Percentiles rank a stretch among this genome's conserved stretches.
phyloP scores from a whole-genome alignment of 2,329 filamentous ascomycete species.

The Gaeumannomyces tritici region DNA sequence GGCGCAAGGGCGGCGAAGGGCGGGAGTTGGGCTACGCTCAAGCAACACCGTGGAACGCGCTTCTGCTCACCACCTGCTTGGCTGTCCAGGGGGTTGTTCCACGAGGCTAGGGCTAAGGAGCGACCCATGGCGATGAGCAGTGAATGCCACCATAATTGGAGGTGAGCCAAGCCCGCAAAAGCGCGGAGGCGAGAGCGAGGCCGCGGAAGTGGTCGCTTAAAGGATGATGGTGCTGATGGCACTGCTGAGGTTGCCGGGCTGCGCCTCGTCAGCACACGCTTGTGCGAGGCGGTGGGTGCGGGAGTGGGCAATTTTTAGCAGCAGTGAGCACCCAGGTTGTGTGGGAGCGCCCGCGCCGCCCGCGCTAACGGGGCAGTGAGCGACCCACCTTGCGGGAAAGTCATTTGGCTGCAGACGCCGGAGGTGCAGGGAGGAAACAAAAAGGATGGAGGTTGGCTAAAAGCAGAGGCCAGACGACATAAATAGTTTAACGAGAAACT shows the following conservation, averaged over 20 bases:
- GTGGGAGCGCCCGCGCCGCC: too few relatives aligned
- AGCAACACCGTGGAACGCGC: neutral
- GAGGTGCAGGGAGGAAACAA: too few relatives aligned
- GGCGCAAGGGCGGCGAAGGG: neutral
- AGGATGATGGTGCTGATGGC: neutral
- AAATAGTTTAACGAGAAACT: too few relatives aligned
- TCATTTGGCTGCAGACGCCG: too few relatives aligned
- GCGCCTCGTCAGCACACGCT: neutral
- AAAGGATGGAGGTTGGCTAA: too few relatives aligned
- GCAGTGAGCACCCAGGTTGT: too few relatives aligned
- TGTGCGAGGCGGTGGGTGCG: neutral
- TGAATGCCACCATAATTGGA: too few relatives aligned
- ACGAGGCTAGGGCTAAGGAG: neutral
- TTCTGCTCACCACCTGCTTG: neutral
- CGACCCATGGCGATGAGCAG: neutral
- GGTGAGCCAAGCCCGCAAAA: neutral
- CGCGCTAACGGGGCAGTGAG: too few relatives aligned
- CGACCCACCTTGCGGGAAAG: neutral
- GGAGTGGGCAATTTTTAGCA: neutral
- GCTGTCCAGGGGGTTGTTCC: neutral
- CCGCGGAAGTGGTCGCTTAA: neutral
- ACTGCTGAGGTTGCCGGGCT: neutral
- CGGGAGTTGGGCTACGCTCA: neutral
- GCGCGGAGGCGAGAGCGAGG: too few relatives aligned
- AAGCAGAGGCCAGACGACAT: too few relatives aligned